Evolutionary conservation across 352 stramenopile genomes (phyloP).

Genomic region (Detonula confervacea): DNA sequence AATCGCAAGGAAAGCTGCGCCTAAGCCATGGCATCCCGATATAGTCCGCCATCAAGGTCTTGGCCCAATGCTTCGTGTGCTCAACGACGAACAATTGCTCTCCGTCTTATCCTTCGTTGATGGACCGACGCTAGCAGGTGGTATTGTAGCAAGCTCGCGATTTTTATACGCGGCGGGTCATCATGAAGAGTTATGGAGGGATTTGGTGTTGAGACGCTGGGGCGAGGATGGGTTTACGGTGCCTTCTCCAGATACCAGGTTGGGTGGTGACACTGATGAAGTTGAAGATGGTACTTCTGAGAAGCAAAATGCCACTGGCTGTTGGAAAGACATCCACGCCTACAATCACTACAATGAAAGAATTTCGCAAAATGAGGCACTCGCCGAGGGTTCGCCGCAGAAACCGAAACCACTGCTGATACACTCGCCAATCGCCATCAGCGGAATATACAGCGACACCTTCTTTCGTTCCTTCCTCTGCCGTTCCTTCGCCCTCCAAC

Average conservation of each 20-base stretch:
- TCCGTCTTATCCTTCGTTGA: conserved; percentile 68
- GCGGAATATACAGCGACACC: conserved; percentile 77
- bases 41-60: conserved; percentile 39
- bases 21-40: conserved; percentile 28
- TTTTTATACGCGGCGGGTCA: conserved; percentile 81
- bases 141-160: conserved; percentile 47
- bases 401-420: conserved; percentile 7
- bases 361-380: not conserved
- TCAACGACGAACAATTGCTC: conserved; percentile 70
- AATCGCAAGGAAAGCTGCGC: no score
- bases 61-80: conserved; percentile 21
- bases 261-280: not conserved
- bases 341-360: conserved; percentile 35
- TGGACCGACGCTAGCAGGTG: conserved; percentile 46
- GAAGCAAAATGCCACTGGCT: conserved; percentile 15
- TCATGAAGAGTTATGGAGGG: conserved; percentile 83
- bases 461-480: conserved; percentile 80
- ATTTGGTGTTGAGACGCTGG: conserved; percentile 69
- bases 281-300: conserved; percentile 3
- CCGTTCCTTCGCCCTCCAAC: conserved; percentile 73
- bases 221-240: conserved; percentile 47
- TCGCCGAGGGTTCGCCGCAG: no score
- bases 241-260: not conserved
- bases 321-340: conserved; percentile 56
- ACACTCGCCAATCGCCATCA: conserved; percentile 67